phyloP scores from a whole-genome alignment of 176 grass and related monocot species.

The Phragmites australis region DNA sequence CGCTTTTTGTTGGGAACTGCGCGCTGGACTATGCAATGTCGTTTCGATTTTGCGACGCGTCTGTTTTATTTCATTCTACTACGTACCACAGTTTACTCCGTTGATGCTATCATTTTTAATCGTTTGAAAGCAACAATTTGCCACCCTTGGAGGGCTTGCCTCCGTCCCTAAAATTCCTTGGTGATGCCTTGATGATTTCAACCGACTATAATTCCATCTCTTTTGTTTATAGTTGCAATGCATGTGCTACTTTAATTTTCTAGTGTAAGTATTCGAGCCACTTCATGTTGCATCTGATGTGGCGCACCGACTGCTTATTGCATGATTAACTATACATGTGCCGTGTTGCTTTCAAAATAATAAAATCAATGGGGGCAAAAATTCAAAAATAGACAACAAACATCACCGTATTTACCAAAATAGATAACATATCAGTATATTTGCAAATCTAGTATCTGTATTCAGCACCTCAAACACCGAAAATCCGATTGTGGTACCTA shows the following conservation, averaged over 20 bases:
- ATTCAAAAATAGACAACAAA: too few species aligned
- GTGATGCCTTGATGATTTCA: not conserved
- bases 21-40: not conserved
- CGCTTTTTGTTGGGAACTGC: not conserved
- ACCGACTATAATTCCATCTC: not conserved
- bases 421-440: too few species aligned
- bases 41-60: not conserved
- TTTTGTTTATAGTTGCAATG: not conserved
- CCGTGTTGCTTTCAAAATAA: conserved; percentile 1
- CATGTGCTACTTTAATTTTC: not conserved
- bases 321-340: conserved; percentile 29
- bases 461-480: too few species aligned
- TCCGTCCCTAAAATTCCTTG: not conserved
- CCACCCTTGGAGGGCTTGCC: not conserved
- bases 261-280: not conserved
- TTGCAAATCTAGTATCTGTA: too few species aligned
- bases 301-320: not conserved
- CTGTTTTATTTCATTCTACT: not conserved
- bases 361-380: too few species aligned
- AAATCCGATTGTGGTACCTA: too few species aligned
- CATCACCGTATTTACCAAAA: too few species aligned
- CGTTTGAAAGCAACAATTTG: not conserved
- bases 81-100: not conserved
- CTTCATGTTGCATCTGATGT: conserved; percentile 1
- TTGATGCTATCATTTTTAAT: not conserved